These are phyloP conservation scores for Theobroma grandiflorum DNA, from an alignment of 441 rosid genomes.

Conservation along the genomic window DNA sequence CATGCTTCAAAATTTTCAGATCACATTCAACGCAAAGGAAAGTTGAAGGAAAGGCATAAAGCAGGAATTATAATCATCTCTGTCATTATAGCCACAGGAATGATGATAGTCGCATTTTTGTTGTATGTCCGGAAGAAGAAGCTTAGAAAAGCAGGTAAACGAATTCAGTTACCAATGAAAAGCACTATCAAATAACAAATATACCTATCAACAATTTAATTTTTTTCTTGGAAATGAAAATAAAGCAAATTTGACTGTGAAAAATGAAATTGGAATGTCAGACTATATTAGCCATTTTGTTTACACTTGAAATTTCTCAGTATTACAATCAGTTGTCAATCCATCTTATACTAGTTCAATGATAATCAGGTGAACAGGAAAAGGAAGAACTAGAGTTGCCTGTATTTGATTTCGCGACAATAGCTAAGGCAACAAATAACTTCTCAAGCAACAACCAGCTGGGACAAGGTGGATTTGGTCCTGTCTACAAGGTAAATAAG, in stretches of 20 bases:
- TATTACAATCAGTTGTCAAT: background rate
- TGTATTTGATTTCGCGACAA: slow-evolving; percentile 22
- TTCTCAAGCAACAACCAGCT: slow-evolving; percentile 33
- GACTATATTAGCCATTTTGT: background rate
- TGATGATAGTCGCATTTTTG: background rate
- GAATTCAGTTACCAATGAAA: background rate
- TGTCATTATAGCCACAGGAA: background rate
- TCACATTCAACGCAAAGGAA: slow-evolving; percentile 9
- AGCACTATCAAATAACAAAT: background rate
- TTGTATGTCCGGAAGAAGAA: slow-evolving; percentile 10
- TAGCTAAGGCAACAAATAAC: slow-evolving; percentile 40
- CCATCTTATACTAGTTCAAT: background rate
- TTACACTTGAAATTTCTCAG: background rate
- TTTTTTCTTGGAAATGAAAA: background rate
- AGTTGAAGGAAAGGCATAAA: background rate
- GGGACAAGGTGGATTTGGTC: slow-evolving; percentile 51
- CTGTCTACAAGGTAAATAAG: slow-evolving; percentile 46
- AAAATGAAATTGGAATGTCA: background rate
- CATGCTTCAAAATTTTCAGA: background rate
- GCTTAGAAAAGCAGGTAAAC: slow-evolving; percentile 12
- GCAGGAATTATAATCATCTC: slow-evolving; percentile 2
- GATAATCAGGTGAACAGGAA: background rate
- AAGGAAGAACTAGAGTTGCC: slow-evolving; percentile 37
- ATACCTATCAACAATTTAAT: background rate
- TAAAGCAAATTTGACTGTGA: background rate